Evolutionary conservation across 345 rosid species (phyloP), one percentile per base, ranked within the genome.

Genomic region (Salix purpurea): DNA sequence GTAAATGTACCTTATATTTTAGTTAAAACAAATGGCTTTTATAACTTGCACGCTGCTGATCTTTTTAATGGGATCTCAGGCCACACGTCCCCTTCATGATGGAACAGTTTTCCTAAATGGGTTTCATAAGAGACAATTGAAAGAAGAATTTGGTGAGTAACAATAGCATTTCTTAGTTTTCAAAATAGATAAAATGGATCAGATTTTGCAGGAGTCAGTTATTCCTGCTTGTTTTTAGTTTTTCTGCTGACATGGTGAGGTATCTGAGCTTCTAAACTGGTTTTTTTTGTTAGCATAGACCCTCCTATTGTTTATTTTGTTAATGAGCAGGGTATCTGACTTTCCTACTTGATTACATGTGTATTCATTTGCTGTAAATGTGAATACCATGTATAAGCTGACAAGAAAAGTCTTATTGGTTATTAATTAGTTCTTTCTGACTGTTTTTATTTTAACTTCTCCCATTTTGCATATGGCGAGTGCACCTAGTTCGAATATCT

Each of bases 71-170:
- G 72, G 69, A 65, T 87, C 76, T 71, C 87, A 96, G 99, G 92
- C 74, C 56, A 73, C 83, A 58, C 77, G 67, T 56, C 83, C 92
- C 54, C 89, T 96, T 84, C 90, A 84, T 78, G 97, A 88, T 24
- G 91, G 89, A 78, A 88, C 85, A 69, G 44, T 87, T 66, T 94
- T 85, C 84, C 83, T 96, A 75, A 86, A 85, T 79, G 80, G 68
- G 71, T 80, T 84, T 71, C 97, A 91, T 76, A 89, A 86, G 83
- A 83, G 80, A 81, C 88, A 79, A 78, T 79, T 96, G 81, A 94
- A 87, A 84, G 89, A 91, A 64, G 97, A 89, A 84, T 90, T 84
- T 77, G 99, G 98, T 96, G 87, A 87, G 86, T 71, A 71, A 58
- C 72, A 66, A 56, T 23, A 14, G 26, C 58, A 30, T 11, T 52